These are phyloP conservation scores for Ulmus americana DNA, from an alignment of 331 rosid species.

Conservation along the genomic window DNA sequence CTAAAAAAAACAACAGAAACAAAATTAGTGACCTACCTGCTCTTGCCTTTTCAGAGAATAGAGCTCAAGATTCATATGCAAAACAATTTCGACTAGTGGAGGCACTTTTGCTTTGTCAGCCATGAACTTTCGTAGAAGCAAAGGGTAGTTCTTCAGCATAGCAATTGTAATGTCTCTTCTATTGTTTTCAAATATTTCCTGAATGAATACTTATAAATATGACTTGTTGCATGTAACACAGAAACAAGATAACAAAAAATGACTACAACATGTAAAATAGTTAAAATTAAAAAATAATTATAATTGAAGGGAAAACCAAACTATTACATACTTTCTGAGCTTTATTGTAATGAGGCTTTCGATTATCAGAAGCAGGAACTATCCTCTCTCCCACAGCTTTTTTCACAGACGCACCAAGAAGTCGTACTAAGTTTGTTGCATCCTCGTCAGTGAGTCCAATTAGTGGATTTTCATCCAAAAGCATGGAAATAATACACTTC, in stretches of 20 bases:
- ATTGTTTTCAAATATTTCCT: constrained; percentile 78
- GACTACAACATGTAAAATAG: constrained; percentile 2
- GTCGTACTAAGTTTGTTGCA: constrained; percentile 91
- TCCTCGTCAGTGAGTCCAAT: constrained; percentile 75
- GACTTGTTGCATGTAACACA: constrained; percentile 7
- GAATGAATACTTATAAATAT: constrained; percentile 15
- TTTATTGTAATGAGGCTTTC: constrained; percentile 72
- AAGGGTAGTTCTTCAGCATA: constrained; percentile 78
- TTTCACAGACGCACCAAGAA: constrained; percentile 81
- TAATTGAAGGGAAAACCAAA: not conserved
- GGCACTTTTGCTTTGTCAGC: constrained; percentile 81
- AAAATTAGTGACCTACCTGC: constrained; percentile 45
- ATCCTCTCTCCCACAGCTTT: constrained; percentile 97
- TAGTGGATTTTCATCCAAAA: constrained; percentile 68
- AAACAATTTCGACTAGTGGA: constrained; percentile 62
- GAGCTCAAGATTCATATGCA: constrained; percentile 76
- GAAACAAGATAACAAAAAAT: constrained; percentile 4
- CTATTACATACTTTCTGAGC: constrained; percentile 73
- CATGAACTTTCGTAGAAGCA: constrained; percentile 77
- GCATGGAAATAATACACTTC: constrained; percentile 87
- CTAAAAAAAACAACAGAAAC: constrained; percentile 17
- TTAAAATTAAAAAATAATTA: constrained; percentile 9
- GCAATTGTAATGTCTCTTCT: constrained; percentile 74
- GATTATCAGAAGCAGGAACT: constrained; percentile 74
- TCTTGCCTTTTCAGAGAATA: constrained; percentile 89